Conservation (phyloP, 2,329 filamentous ascomycete genomes). For the Diaporthe ampelina region DNA sequence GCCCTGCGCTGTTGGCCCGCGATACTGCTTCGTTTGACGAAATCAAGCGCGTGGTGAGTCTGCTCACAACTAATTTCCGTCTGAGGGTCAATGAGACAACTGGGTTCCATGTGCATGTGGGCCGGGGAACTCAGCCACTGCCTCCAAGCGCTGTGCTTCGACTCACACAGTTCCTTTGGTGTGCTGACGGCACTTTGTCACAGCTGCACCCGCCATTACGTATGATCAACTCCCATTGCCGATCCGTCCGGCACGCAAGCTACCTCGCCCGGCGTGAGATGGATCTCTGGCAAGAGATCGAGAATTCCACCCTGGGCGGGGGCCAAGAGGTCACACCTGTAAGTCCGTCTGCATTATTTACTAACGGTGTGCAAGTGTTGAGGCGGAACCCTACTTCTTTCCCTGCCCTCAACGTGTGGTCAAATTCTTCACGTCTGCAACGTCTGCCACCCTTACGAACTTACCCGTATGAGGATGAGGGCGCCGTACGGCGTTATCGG, state of each 20-base stretch:
- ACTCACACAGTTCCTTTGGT: background rate
- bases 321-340: background rate
- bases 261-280: background rate
- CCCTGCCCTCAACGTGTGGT: background rate
- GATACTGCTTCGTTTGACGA: no score
- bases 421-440: background rate
- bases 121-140: background rate
- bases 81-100: no score
- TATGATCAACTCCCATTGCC: background rate
- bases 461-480: background rate
- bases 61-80: no score
- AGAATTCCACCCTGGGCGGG: background rate
- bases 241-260: background rate
- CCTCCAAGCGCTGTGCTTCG: background rate
- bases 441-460: background rate
- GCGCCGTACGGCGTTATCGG: background rate
- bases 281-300: background rate
- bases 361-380: background rate
- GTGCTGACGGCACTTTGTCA: background rate
- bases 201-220: background rate
- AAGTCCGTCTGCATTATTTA: no score
- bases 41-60: no score
- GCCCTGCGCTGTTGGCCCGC: background rate
- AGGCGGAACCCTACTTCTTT: background rate
- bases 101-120: no score